Percentiles rank a stretch among this genome's conserved stretches.
These are phyloP conservation scores for Conringia planisiliqua DNA, from an alignment of 345 rosid species.

Conservation along the genomic window DNA sequence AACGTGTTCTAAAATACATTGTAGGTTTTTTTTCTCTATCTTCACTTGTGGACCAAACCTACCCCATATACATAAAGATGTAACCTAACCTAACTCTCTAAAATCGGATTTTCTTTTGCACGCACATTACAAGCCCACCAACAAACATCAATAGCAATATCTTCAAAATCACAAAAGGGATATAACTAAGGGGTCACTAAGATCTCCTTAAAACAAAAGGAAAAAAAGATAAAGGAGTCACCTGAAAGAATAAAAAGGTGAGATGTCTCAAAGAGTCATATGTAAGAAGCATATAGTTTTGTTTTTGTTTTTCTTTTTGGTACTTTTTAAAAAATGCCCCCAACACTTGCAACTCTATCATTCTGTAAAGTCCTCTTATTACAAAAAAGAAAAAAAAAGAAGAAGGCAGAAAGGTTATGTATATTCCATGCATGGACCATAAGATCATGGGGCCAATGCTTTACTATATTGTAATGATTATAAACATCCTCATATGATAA, in stretches of 20 bases:
- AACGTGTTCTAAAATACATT: neutral
- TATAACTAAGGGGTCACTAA: slow-evolving; percentile 27
- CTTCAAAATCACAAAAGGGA: slow-evolving; percentile 36
- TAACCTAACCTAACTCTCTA: neutral
- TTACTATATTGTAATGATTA: slow-evolving; percentile 16
- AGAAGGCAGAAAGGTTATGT: slow-evolving; percentile 15
- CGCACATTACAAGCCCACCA: slow-evolving; percentile 29
- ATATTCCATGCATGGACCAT: slow-evolving; percentile 26
- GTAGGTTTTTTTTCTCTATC: neutral
- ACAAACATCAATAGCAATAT: slow-evolving; percentile 27
- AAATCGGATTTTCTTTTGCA: slow-evolving; percentile 21
- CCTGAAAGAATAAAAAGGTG: slow-evolving; percentile 25
- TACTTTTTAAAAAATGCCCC: slow-evolving; percentile 12
- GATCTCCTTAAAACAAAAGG: slow-evolving; percentile 19
- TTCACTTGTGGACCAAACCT: slow-evolving; percentile 25
- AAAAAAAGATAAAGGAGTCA: slow-evolving; percentile 18
- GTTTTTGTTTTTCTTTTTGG: slow-evolving; percentile 6
- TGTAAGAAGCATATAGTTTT: slow-evolving; percentile 1
- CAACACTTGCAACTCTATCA: slow-evolving; percentile 26
- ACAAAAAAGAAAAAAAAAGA: neutral
- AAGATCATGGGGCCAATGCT: slow-evolving; percentile 14
- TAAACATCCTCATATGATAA: slow-evolving; percentile 6
- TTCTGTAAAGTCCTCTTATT: slow-evolving; percentile 30
- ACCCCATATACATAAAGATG: slow-evolving; percentile 1
- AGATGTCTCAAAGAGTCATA: slow-evolving; percentile 29